These are phyloP conservation scores for Daldinia grandis DNA, from an alignment of 495 filamentous ascomycete species.

Conservation along the genomic window DNA sequence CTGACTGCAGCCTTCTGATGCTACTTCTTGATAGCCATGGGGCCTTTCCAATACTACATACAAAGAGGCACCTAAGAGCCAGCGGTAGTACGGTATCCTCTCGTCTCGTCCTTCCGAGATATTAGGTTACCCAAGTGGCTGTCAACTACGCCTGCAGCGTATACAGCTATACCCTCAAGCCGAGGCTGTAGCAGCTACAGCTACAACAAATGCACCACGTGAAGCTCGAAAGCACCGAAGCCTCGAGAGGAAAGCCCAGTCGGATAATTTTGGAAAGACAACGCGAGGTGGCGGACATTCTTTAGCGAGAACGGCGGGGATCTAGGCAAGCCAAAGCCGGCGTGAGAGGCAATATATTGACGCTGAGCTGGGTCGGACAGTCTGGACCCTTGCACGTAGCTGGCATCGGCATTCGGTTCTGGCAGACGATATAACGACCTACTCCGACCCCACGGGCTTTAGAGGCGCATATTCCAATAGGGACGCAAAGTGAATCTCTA, in stretches of 20 bases:
- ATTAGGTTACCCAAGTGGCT: too few relatives aligned
- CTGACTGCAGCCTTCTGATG: neutral
- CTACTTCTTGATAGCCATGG: neutral
- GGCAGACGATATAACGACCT: slow-evolving; percentile 5
- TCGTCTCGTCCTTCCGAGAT: neutral
- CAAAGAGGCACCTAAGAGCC: neutral
- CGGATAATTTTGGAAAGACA: neutral
- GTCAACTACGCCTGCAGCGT: neutral
- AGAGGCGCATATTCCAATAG: neutral
- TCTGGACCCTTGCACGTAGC: neutral
- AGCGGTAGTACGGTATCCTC: neutral
- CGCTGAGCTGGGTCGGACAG: neutral
- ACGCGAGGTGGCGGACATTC: neutral
- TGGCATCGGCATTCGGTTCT: neutral
- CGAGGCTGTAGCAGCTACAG: neutral
- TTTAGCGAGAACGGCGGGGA: neutral
- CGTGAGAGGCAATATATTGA: slow-evolving; percentile 32
- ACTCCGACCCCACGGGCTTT: neutral
- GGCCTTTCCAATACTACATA: neutral
- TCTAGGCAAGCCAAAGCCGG: slow-evolving; percentile 13
- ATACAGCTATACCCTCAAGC: neutral
- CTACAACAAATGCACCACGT: neutral
- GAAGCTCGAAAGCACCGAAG: neutral
- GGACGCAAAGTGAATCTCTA: neutral
- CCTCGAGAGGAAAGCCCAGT: neutral